A percentile compares a stretch with the other conserved stretches of the same genome.
phyloP scores from a whole-genome alignment of 1,284 basidiomycete genomes.

The Ceratobasidium sp. region DNA sequence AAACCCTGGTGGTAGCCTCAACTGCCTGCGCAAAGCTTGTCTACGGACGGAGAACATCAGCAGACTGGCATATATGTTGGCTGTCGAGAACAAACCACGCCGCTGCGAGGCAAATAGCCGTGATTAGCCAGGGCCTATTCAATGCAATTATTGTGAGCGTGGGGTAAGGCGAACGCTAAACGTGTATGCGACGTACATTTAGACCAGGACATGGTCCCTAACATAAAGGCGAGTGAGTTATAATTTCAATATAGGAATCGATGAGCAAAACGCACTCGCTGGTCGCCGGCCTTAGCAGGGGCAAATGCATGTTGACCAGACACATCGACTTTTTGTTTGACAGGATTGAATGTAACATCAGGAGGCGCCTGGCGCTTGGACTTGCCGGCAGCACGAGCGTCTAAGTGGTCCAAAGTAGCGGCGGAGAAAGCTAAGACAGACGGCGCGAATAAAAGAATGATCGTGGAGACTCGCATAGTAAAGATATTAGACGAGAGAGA shows the following conservation, averaged over 20 bases:
- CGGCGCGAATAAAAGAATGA: too few species aligned
- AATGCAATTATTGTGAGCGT: too few species aligned
- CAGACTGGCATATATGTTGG: neutral
- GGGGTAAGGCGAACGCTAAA: too few species aligned
- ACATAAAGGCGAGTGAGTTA: neutral
- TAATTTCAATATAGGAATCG: neutral
- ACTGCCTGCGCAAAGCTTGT: neutral
- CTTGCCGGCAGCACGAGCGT: neutral
- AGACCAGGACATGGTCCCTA: slow-evolving; percentile 34
- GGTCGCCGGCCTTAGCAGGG: slow-evolving; percentile 22
- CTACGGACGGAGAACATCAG: neutral
- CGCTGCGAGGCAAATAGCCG: slow-evolving; percentile 21
- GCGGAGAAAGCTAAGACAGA: slow-evolving; percentile 27
- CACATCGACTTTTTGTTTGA: slow-evolving; percentile 22
- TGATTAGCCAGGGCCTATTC: too few species aligned
- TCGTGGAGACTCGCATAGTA: too few species aligned
- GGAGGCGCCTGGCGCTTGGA: slow-evolving; percentile 22
- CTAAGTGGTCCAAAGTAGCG: neutral
- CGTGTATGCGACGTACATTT: slow-evolving; percentile 8
- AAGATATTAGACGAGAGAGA: too few species aligned
- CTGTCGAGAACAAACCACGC: neutral
- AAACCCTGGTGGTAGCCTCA: slow-evolving; percentile 12
- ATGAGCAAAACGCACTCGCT: slow-evolving; percentile 23
- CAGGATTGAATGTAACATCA: slow-evolving; percentile 9
- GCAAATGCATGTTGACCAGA: slow-evolving; percentile 26